Base-by-base conservation (phyloP, 106 monocot species). In the Acorus gramineus region DNA sequence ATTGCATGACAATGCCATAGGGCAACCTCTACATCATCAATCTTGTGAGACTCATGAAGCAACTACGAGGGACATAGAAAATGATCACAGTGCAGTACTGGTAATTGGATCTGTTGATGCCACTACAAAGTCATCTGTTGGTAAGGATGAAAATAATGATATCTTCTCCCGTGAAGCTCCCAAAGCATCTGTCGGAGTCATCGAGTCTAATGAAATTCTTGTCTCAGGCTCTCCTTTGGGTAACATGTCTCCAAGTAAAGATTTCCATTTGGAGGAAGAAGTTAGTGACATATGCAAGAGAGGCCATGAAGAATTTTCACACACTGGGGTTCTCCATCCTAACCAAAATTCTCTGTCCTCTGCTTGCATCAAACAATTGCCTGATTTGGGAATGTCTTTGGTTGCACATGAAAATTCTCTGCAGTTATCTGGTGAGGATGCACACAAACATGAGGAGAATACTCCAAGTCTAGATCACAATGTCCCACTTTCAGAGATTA, bases 401-500 rank as follows among this genome's bases (percentile, higher is more conserved):
- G 50, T 50, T 12, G 47, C 62, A 49, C 54, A 69, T 52, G 55
- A 57, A 53, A 43, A 6, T 63, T 56, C 47, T 61, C 62, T 57
- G 50, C 60, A 55, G 11, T 62, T 69, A 10, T 52, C 61, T 45
- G 43, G 57, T 67, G 61, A 72, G 59, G 50, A 8, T 56, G 14
- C 49, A 56, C 8, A 62, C 10, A 57, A 48, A 66, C 47, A 46
- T 44, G 66, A 45, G 47, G 61, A 63, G 49, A 64, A 68, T 50
- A 53, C 46, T 10, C 45, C 47, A 28, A 49, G 62, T 62, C 46
- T 56, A 49, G 49, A 53, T 55, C 47, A 51, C 12, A 14, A 51
- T 55, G 55, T 60, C 56, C 73, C 80, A 63, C 60, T 83, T 58
- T 83, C 83, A 70, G 81, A 86, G 75, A 79, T 71, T 76, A 74